These are phyloP conservation scores for Lactarius hengduanensis DNA, from an alignment of 768 basidiomycete species.

Conservation along the genomic window DNA sequence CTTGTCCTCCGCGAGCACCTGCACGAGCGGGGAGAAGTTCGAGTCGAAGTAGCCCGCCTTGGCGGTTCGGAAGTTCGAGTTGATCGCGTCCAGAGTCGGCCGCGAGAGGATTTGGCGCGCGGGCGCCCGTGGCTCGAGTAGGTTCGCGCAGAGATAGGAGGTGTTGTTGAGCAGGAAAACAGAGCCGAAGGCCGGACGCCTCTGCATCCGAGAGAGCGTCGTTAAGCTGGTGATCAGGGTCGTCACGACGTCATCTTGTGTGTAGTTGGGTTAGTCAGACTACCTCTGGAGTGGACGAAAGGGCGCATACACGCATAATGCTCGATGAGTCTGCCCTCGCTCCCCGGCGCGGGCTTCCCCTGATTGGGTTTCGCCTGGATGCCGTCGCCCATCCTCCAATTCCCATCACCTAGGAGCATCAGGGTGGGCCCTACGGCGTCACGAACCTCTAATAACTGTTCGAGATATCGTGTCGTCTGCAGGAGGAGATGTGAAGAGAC, in stretches of 20 bases:
- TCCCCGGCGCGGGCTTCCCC: slow-evolving; percentile 48
- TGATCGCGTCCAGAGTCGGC: slow-evolving; percentile 59
- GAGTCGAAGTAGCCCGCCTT: slow-evolving; percentile 84
- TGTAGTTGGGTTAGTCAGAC: slow-evolving; percentile 32
- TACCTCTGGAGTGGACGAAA: neutral
- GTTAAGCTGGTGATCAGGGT: slow-evolving; percentile 61
- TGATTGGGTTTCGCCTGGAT: slow-evolving; percentile 50
- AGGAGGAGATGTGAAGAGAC: neutral
- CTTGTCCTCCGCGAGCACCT: slow-evolving; percentile 51
- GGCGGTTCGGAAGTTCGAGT: slow-evolving; percentile 72
- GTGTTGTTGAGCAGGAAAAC: slow-evolving; percentile 82
- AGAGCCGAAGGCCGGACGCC: slow-evolving; percentile 63
- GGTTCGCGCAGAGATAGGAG: slow-evolving; percentile 60
- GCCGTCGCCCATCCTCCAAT: slow-evolving; percentile 91
- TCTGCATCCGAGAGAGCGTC: slow-evolving; percentile 57
- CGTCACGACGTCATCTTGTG: slow-evolving; percentile 69
- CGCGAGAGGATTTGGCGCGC: slow-evolving; percentile 56
- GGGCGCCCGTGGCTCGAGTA: slow-evolving; percentile 51
- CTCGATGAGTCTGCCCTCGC: slow-evolving; percentile 64
- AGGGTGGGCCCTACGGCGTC: slow-evolving; percentile 65
- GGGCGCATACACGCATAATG: slow-evolving; percentile 66
- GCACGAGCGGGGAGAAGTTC: slow-evolving; percentile 78
- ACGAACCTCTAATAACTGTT: slow-evolving; percentile 67
- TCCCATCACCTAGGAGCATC: slow-evolving; percentile 75
- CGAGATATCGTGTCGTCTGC: slow-evolving; percentile 68